Percentiles rank a stretch among this genome's conserved stretches.
These are phyloP conservation scores for Pyrenochaeta sp. DNA, from an alignment of 2,329 filamentous ascomycete species.

Conservation along the genomic window DNA sequence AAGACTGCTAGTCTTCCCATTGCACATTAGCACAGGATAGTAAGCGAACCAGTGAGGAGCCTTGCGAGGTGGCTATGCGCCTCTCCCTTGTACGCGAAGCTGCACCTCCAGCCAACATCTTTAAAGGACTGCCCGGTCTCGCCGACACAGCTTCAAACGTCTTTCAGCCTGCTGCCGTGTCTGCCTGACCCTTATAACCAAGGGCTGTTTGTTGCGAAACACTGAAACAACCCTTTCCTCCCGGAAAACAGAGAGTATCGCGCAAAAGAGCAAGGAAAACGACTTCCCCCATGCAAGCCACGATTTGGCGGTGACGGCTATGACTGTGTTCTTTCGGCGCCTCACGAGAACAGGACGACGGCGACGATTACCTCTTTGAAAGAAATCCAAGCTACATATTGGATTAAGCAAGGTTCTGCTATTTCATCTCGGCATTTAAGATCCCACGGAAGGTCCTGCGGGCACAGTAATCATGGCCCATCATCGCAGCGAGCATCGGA, in stretches of 20 bases:
- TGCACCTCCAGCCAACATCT: constrained; percentile 19
- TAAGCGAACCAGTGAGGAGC: constrained; percentile 11
- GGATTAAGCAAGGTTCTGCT: neutral
- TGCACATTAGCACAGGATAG: constrained; percentile 6
- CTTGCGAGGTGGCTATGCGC: constrained; percentile 21
- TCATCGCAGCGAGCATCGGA: constrained; percentile 11
- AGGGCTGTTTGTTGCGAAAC: constrained; percentile 1
- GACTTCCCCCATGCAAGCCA: constrained; percentile 14
- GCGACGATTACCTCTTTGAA: constrained; percentile 24
- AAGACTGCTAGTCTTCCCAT: constrained; percentile 3
- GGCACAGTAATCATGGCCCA: constrained; percentile 20
- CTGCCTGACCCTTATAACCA: constrained; percentile 14
- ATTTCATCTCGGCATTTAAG: too few species aligned
- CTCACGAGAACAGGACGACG: constrained; percentile 19
- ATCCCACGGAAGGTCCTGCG: neutral
- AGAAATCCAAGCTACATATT: constrained; percentile 2
- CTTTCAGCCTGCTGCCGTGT: constrained; percentile 10
- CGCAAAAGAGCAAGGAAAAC: neutral
- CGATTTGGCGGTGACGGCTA: constrained; percentile 20
- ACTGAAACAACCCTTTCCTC: too few species aligned
- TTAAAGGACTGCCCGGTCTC: constrained; percentile 16
- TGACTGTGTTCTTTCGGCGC: constrained; percentile 23
- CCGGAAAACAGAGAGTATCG: too few species aligned
- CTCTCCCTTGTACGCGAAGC: constrained; percentile 11
- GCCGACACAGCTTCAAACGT: constrained; percentile 11